Conservation (phyloP, 1,284 basidiomycete genomes). For the Sporisorium iseilematis-ciliati region DNA sequence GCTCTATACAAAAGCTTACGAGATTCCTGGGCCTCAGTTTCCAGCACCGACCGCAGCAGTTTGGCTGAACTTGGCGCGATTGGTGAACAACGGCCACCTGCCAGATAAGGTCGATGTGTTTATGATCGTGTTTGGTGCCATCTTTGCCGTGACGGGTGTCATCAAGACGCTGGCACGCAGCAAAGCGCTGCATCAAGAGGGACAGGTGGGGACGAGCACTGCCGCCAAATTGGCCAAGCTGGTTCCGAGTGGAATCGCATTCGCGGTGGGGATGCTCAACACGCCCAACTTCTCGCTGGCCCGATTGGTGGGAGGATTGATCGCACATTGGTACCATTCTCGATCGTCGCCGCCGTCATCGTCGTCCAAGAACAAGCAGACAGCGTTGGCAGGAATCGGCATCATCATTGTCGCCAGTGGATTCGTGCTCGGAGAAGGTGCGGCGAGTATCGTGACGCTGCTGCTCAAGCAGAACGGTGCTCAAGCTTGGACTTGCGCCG, state of each 20-base stretch:
- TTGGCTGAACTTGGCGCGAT: constrained; percentile 84
- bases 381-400: constrained; percentile 74
- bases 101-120: constrained; percentile 82
- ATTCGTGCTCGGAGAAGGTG: constrained; percentile 92
- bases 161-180: constrained; percentile 76
- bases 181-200: constrained; percentile 28
- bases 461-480: constrained; percentile 81
- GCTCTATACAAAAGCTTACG: constrained; percentile 87
- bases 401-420: constrained; percentile 91
- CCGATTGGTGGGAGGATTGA: constrained; percentile 85
- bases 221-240: constrained; percentile 35
- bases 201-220: constrained; percentile 7
- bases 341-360: constrained; percentile 17
- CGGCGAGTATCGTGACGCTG: constrained; percentile 85
- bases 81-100: constrained; percentile 83
- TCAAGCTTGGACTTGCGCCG: constrained; percentile 81
- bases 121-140: constrained; percentile 80
- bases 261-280: constrained; percentile 83
- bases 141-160: constrained; percentile 71
- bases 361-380: constrained; percentile 5
- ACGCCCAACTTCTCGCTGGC: constrained; percentile 95
- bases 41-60: constrained; percentile 90
- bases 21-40: constrained; percentile 82
- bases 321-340: constrained; percentile 74
- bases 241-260: constrained; percentile 66